These are phyloP conservation scores for Castanospermum australe DNA, from an alignment of 306 rosid species.

Conservation along the genomic window DNA sequence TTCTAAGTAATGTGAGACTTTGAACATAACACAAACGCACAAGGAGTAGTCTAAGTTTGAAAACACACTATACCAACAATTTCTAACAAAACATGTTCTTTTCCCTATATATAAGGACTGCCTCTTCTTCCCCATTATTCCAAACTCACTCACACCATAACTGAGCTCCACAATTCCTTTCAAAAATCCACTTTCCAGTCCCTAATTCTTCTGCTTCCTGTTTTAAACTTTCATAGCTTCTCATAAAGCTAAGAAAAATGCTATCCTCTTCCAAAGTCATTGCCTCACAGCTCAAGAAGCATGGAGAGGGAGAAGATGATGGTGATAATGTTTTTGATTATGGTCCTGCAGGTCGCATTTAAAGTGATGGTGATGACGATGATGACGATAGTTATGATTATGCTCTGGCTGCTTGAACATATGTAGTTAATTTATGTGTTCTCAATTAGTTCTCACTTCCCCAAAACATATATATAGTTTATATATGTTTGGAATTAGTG, in stretches of 20 bases:
- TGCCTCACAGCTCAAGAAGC: neutral
- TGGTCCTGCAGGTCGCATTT: neutral
- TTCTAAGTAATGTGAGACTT: too few species aligned
- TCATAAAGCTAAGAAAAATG: neutral
- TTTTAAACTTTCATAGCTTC: neutral
- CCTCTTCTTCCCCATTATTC: neutral
- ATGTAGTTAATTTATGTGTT: neutral
- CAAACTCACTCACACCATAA: neutral
- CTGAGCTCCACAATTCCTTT: conserved; percentile 15
- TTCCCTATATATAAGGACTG: neutral
- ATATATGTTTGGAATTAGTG: too few species aligned
- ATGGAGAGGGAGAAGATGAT: neutral
- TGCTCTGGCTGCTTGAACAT: neutral
- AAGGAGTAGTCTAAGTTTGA: too few species aligned
- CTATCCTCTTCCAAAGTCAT: neutral
- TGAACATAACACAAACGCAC: too few species aligned
- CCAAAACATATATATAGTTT: neutral
- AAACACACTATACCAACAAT: too few species aligned
- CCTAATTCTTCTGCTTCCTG: too few species aligned
- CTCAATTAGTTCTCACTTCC: neutral
- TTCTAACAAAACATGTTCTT: too few species aligned
- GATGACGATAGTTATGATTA: neutral
- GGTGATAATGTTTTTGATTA: neutral
- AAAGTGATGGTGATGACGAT: neutral
- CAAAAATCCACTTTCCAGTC: too few species aligned